phyloP scores from a whole-genome alignment of 2,329 filamentous ascomycete species.

The Purpureocillium takamizusanense region DNA sequence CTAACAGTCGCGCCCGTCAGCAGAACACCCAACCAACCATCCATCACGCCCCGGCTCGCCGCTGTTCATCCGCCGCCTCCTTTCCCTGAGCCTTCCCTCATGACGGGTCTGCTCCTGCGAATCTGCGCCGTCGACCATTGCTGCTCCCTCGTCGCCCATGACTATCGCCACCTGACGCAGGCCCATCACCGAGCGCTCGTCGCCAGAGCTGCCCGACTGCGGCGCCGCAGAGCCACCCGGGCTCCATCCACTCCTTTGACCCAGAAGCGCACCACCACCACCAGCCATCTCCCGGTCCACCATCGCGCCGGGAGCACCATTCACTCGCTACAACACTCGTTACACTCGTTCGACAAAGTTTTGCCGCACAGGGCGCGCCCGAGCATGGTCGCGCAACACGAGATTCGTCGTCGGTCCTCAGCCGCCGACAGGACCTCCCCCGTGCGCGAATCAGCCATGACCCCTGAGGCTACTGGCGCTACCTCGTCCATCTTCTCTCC shows the following conservation, averaged over 20 bases:
- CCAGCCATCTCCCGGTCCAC: too few species aligned
- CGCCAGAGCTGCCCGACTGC: constrained; percentile 32
- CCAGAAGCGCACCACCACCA: constrained; percentile 15
- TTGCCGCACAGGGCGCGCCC: constrained; percentile 14
- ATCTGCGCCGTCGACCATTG: constrained; percentile 38
- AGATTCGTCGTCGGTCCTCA: constrained; percentile 30
- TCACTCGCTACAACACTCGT: constrained; percentile 3
- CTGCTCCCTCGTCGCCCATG: constrained; percentile 35
- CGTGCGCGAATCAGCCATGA: constrained; percentile 9
- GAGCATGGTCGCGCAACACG: constrained; percentile 24
- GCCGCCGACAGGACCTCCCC: constrained; percentile 24
- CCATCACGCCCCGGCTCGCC: not conserved
- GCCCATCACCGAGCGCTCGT: constrained; percentile 29
- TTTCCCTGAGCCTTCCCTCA: constrained; percentile 21
- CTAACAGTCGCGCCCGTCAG: too few species aligned
- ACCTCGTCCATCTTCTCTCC: constrained; percentile 6
- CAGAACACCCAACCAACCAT: too few species aligned
- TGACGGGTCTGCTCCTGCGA: constrained; percentile 38
- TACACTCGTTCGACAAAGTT: constrained; percentile 10
- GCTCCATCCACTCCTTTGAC: constrained; percentile 26
- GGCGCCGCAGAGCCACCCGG: constrained; percentile 26
- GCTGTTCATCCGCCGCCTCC: constrained; percentile 9
- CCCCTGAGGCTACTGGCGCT: constrained; percentile 14
- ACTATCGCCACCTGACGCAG: constrained; percentile 31
- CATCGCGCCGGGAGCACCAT: not conserved